phyloP scores from a whole-genome alignment of 768 basidiomycete species.

The Boletus fagicola region DNA sequence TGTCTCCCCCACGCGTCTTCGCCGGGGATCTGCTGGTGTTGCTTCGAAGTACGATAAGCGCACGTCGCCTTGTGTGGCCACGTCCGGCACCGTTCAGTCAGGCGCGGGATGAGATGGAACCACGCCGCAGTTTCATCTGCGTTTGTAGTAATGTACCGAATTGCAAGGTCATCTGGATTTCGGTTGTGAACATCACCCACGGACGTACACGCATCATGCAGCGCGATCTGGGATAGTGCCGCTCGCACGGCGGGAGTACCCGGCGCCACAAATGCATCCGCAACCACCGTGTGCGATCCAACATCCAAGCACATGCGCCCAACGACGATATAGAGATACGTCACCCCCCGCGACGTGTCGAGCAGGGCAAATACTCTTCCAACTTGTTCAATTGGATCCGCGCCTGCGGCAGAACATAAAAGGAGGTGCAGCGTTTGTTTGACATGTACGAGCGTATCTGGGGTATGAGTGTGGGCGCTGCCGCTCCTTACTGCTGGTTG shows the following conservation, averaged over 20 bases:
- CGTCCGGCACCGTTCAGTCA: slow-evolving; percentile 52
- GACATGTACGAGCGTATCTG: slow-evolving; percentile 26
- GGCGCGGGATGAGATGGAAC: slow-evolving; percentile 50
- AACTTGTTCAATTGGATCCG: slow-evolving; percentile 2
- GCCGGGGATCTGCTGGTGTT: slow-evolving; percentile 13
- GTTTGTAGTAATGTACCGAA: slow-evolving; percentile 16
- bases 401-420: slow-evolving; percentile 17
- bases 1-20: slow-evolving; percentile 2
- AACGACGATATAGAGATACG: slow-evolving; percentile 46
- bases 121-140: slow-evolving; percentile 35
- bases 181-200: too few species aligned
- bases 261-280: slow-evolving; percentile 47
- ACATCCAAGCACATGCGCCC: slow-evolving; percentile 46
- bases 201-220: too few species aligned
- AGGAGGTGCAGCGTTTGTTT: slow-evolving; percentile 34
- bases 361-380: slow-evolving; percentile 17
- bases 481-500: too few species aligned
- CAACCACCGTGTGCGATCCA: slow-evolving; percentile 41
- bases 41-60: slow-evolving; percentile 25
- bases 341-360: slow-evolving; percentile 6
- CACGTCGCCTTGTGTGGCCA: slow-evolving; percentile 50
- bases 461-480: too few species aligned
- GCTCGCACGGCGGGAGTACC: slow-evolving; percentile 15
- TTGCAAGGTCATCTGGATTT: background rate
- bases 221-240: background rate